Evolutionary conservation across 2,329 filamentous ascomycete species (phyloP).

Genomic region (Pseudohalonectria lignicola): DNA sequence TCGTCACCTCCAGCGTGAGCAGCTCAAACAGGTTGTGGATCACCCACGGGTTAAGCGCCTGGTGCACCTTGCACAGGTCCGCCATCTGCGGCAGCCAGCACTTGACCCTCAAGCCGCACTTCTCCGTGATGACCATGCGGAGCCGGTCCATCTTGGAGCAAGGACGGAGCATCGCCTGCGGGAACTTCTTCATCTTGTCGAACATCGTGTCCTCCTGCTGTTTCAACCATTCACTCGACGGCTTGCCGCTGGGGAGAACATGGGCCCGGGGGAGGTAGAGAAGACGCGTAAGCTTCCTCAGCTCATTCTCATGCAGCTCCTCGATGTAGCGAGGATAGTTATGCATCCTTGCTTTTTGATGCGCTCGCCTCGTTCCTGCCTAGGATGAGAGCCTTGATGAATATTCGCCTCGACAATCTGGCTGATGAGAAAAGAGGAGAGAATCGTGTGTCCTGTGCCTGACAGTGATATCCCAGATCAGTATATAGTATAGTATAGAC

Average conservation of each 20-base stretch:
- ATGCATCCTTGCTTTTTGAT: too few species aligned
- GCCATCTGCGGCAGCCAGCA: background rate
- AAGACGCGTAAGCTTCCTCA: background rate
- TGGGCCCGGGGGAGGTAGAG: background rate
- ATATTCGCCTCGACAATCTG: too few species aligned
- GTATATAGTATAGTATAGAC: too few species aligned
- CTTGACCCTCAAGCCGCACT: slow-evolving; percentile 5
- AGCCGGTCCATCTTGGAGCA: slow-evolving; percentile 7
- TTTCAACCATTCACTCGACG: background rate
- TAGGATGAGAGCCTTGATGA: too few species aligned
- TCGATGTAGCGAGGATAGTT: too few species aligned
- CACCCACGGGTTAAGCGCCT: slow-evolving; percentile 10
- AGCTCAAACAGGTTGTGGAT: slow-evolving; percentile 9
- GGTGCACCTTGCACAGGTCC: slow-evolving; percentile 1
- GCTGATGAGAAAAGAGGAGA: too few species aligned
- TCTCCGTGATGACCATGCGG: slow-evolving; percentile 18
- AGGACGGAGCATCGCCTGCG: background rate
- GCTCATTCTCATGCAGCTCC: background rate
- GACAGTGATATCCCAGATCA: too few species aligned
- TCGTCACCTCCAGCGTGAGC: slow-evolving; percentile 20
- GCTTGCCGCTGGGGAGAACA: background rate
- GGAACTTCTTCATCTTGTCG: background rate
- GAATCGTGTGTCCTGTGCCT: too few species aligned
- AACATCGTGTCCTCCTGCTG: slow-evolving; percentile 2
- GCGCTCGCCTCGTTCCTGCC: too few species aligned